Percentiles rank a stretch among this genome's conserved stretches.
Conservation (phyloP, 192 early-diverging fungal species). For the Anaeromyces robustus region DNA sequence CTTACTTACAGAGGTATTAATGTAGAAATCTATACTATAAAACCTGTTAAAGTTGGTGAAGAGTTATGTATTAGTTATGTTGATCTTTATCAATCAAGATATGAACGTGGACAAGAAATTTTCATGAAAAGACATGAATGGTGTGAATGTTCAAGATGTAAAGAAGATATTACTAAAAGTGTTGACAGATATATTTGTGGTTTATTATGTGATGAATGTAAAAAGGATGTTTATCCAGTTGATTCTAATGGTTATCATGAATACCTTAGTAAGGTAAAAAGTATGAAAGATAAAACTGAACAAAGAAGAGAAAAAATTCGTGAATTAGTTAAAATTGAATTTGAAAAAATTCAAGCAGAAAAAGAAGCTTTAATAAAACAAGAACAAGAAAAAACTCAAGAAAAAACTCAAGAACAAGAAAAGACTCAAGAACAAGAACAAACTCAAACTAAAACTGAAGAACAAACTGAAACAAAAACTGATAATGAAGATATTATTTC, state of each 20-base stretch:
- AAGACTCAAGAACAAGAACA: neutral
- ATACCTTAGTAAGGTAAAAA: neutral
- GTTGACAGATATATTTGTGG: neutral
- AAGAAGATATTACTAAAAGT: neutral
- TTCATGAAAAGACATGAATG: slow-evolving; percentile 52
- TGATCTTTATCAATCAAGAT: slow-evolving; percentile 49
- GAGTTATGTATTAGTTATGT: slow-evolving; percentile 52
- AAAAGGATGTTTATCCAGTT: neutral
- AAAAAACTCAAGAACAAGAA: neutral
- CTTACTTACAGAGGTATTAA: slow-evolving; percentile 38
- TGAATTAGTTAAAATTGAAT: neutral
- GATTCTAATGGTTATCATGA: neutral
- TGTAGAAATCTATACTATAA: slow-evolving; percentile 43
- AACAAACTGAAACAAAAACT: too few species aligned
- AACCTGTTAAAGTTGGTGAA: slow-evolving; percentile 29
- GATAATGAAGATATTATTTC: neutral
- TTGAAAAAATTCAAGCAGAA: neutral
- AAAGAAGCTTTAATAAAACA: neutral
- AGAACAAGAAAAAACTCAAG: neutral
- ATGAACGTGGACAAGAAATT: slow-evolving; percentile 54
- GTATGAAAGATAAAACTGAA: neutral
- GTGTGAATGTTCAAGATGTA: slow-evolving; percentile 61
- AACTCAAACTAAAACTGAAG: neutral
- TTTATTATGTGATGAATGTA: neutral
- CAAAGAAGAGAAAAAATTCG: neutral